These are phyloP conservation scores for Rhynchospora pubera DNA, from an alignment of 176 grass and related monocot genomes.

Conservation along the genomic window DNA sequence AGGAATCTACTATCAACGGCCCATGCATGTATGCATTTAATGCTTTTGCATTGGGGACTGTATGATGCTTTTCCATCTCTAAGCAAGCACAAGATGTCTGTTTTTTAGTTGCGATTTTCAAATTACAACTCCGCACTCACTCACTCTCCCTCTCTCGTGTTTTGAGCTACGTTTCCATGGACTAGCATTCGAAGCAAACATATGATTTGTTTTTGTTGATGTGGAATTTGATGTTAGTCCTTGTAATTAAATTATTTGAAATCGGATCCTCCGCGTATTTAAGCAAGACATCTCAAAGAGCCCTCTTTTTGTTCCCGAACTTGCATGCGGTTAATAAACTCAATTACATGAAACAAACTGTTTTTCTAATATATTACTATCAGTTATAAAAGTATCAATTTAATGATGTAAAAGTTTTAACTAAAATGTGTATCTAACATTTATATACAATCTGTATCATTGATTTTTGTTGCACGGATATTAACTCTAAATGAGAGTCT, in stretches of 20 bases:
- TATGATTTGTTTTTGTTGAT: constrained; percentile 12
- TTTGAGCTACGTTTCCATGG: constrained; percentile 35
- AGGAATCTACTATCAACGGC: constrained; percentile 21
- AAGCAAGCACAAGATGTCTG: constrained; percentile 47
- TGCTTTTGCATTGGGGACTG: constrained; percentile 39
- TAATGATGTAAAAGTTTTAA: too few species aligned
- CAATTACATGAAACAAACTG: too few species aligned
- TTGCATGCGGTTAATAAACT: too few species aligned
- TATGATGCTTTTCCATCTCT: constrained; percentile 25
- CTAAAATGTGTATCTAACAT: too few species aligned
- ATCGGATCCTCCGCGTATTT: background rate
- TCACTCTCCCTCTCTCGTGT: constrained; percentile 22
- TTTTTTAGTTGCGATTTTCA: constrained; percentile 23
- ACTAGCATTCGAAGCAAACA: constrained; percentile 30
- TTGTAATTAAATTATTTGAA: background rate
- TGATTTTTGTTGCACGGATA: too few species aligned
- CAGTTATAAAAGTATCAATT: too few species aligned
- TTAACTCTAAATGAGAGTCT: too few species aligned
- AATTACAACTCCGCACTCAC: background rate
- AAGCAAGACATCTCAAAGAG: background rate
- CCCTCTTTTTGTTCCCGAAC: too few species aligned
- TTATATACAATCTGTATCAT: too few species aligned
- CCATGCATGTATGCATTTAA: constrained; percentile 37
- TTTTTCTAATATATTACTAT: too few species aligned
- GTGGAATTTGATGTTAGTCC: constrained; percentile 1